Percentiles rank a stretch among this genome's conserved stretches.
Conservation (phyloP, 805 yeast species). For the Candida easanensis region DNA sequence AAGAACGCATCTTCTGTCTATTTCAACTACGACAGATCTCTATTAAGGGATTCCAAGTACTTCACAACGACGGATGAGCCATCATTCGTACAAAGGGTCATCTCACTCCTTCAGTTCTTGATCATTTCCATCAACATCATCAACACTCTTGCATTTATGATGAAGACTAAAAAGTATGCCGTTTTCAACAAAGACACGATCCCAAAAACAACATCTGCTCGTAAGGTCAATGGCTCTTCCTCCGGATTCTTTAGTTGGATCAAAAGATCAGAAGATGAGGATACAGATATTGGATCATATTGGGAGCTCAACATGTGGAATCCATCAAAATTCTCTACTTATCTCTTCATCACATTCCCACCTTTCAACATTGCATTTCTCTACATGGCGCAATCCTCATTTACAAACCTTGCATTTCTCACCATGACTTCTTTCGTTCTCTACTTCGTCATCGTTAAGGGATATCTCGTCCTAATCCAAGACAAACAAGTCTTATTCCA, state of each 20-base stretch:
- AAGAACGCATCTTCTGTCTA: conserved; percentile 2
- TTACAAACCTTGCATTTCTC: conserved; percentile 35
- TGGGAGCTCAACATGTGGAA: conserved; percentile 67
- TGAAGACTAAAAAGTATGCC: conserved; percentile 25
- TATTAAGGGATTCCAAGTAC: conserved; percentile 22
- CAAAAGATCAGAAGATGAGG: not conserved
- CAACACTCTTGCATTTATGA: conserved; percentile 21
- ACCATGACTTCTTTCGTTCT: conserved; percentile 36
- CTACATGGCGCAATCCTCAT: conserved; percentile 35
- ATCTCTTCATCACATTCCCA: conserved; percentile 51
- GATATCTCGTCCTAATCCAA: conserved; percentile 45
- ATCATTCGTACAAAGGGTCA: conserved; percentile 7
- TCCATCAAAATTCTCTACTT: conserved; percentile 57
- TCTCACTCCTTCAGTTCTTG: conserved; percentile 8
- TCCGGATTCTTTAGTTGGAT: not conserved
- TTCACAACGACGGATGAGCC: conserved; percentile 10
- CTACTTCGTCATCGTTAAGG: conserved; percentile 37
- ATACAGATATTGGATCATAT: conserved; percentile 29
- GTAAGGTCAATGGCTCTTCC: conserved; percentile 17
- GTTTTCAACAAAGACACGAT: conserved; percentile 25
- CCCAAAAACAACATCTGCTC: conserved; percentile 15
- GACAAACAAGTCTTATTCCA: conserved; percentile 60
- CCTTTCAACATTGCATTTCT: conserved; percentile 53
- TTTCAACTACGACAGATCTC: conserved; percentile 11
- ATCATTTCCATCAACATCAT: conserved; percentile 20